Evolutionary conservation across 2,329 filamentous ascomycete species (phyloP), one percentile per base, ranked within the genome.

Genomic region (Lecanosticta acicola): DNA sequence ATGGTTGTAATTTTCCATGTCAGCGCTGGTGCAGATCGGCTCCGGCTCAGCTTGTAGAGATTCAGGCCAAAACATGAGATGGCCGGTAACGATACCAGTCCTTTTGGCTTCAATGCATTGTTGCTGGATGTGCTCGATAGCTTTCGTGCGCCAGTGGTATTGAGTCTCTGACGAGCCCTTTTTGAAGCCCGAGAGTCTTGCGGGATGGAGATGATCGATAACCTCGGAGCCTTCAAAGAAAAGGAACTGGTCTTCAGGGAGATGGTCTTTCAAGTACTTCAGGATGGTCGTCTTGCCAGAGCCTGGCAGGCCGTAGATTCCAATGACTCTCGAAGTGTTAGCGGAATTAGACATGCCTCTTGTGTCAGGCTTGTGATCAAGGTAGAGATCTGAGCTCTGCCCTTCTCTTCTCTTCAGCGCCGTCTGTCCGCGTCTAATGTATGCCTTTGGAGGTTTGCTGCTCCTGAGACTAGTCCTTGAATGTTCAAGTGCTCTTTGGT

Each of bases 191-290:
- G 63, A 51, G 0, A 82, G 67, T 1, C 75, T 76, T 3, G 74
- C 75, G 1, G 64, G 59, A 5, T 71, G 60, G 7, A 76, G 19
- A 0, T 53, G 50, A 3, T 44, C 60, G 52, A 83, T 74, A 14
- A 71, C 56, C 3, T 70, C 57, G 1, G 75, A 78, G 11, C 78
- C 77, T 49, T 83, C 78, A 38, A 69, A 75, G 51, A 77, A 78
- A 0, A 32, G 19, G 52, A 76, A 78, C 1, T 62, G 43, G 10
- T 63, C 13, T 2, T 51, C 58, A 1, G 76, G 60, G 10, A 13
- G 9, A 2, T 62, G 14, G 1, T 59, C 3, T 37, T 66, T 64
- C 4, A 81, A 54, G 7, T 70, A 38, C 0, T 66, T 55, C 11
- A 80, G 47, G 4, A 76, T 46, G 32, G 59, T 67, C 0, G 73